phyloP scores from a whole-genome alignment of 441 rosid genomes.

The Adansonia rubrostipa region DNA sequence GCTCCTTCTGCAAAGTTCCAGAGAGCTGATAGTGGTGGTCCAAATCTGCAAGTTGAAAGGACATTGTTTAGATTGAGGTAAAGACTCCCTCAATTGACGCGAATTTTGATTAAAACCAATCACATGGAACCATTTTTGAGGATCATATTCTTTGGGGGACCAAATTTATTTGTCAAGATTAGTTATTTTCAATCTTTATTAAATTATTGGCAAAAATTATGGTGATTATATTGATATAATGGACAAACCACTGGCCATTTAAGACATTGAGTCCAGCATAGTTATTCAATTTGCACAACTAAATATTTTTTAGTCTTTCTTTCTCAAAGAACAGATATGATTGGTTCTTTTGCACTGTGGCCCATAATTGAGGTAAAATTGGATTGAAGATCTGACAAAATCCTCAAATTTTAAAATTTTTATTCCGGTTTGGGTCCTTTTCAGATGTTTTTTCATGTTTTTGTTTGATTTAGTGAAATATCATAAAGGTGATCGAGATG shows the following conservation, averaged over 20 bases:
- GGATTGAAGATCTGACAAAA: neutral
- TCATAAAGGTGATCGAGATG: too few relatives aligned
- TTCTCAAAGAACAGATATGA: too few relatives aligned
- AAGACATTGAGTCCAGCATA: neutral
- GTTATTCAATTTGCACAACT: neutral
- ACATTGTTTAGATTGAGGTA: neutral
- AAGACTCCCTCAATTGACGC: neutral
- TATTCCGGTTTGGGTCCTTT: neutral
- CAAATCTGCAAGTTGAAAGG: neutral
- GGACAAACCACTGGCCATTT: neutral
- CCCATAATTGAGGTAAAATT: neutral
- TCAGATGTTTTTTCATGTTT: neutral
- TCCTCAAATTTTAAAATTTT: neutral
- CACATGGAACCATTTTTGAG: too few relatives aligned
- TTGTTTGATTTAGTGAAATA: neutral
- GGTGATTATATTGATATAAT: neutral
- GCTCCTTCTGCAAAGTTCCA: constrained; percentile 2
- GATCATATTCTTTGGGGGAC: neutral
- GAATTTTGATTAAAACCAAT: too few relatives aligned
- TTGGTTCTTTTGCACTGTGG: too few relatives aligned
- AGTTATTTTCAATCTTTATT: neutral
- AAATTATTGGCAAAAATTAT: neutral
- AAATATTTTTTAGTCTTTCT: too few relatives aligned
- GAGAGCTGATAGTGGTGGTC: neutral
- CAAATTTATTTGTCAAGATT: neutral